A percentile compares a stretch with the other conserved stretches of the same genome.
Conservation (phyloP, 176 grass and related monocot species). For the Pharus latifolius region DNA sequence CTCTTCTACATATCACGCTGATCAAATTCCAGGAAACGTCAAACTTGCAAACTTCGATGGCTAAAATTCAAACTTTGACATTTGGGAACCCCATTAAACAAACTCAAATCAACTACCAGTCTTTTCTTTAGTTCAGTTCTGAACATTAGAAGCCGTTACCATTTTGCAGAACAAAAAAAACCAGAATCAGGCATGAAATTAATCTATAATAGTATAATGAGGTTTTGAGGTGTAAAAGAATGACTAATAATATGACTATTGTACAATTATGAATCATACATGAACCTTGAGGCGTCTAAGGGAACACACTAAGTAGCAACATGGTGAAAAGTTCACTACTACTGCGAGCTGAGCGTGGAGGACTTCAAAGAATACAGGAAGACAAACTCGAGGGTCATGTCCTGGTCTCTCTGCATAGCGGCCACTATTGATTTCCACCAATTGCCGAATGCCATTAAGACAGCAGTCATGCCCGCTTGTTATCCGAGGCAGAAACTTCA, state of each 20-base stretch:
- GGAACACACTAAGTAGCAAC: constrained; percentile 1
- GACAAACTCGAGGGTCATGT: background rate
- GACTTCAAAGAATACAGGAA: background rate
- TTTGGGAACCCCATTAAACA: too few species aligned
- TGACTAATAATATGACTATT: constrained; percentile 1
- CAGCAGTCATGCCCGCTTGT: constrained; percentile 13
- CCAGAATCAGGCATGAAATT: too few species aligned
- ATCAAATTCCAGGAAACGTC: too few species aligned
- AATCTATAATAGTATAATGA: too few species aligned
- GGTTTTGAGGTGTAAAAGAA: too few species aligned
- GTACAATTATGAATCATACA: constrained; percentile 23
- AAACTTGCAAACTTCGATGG: too few species aligned
- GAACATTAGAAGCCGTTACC: too few species aligned
- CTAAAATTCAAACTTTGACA: too few species aligned
- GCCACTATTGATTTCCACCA: background rate
- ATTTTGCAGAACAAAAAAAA: too few species aligned
- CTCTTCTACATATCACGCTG: too few species aligned
- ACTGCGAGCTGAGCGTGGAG: background rate
- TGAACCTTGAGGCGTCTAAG: background rate
- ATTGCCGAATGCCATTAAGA: background rate
- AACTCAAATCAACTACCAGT: too few species aligned
- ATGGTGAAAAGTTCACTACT: background rate
- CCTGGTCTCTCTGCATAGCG: background rate
- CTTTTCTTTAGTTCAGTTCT: too few species aligned
- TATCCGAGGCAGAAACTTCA: constrained; percentile 48